Base-by-base conservation (phyloP, 306 rosid species). In the Chamaecrista fasciculata region DNA sequence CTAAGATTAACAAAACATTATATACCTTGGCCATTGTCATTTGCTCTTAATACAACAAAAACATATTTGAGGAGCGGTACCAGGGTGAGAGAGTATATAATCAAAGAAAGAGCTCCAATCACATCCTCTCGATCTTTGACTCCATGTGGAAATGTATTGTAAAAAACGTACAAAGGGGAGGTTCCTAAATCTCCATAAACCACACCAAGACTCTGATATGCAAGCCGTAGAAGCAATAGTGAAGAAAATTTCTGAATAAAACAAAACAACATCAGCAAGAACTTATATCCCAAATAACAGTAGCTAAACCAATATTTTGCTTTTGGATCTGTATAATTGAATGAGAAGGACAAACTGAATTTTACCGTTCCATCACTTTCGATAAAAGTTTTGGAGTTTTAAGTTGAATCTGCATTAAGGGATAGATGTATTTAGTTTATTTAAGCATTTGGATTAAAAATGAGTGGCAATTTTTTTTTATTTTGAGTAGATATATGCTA, bases 11-110 rank as follows among this genome's bases (percentile, higher is more conserved):
- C 12, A 74, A 50, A 59, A 21, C 40, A 25, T 63, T 74, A 50
- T 70, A 86, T 88, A 94, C 98, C 98, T 94, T 94, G 98, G 76
- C 98, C 98, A 70, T 86, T 90, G 89, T 94, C 98, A 70, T 88
- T 94, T 2, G 98, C 98, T 79, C 86, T 78, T 65, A 92, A 86
- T 24, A 94, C 98, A 73, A 94, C 67, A 29, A 90, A 66, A 56
- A 94, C 86, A 46, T 94, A 94, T 85, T 94, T 94, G 82, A 94
- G 83, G 70, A 94, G 95, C 0, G 98, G 96, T 53, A 94, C 69
- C 37, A 94, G 91, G 36, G 96, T 94, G 65, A 94, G 97, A 79
- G 98, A 94, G 84, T 94, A 94, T 73, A 94, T 88, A 62, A 94
- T 94, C 86, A 94, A 71, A 59, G 98, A 94, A 81, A 94, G 90